Evolutionary conservation across 2,329 filamentous ascomycete species (phyloP), one percentile per base, ranked within the genome.

Genomic region (Colletotrichum higginsianum): DNA sequence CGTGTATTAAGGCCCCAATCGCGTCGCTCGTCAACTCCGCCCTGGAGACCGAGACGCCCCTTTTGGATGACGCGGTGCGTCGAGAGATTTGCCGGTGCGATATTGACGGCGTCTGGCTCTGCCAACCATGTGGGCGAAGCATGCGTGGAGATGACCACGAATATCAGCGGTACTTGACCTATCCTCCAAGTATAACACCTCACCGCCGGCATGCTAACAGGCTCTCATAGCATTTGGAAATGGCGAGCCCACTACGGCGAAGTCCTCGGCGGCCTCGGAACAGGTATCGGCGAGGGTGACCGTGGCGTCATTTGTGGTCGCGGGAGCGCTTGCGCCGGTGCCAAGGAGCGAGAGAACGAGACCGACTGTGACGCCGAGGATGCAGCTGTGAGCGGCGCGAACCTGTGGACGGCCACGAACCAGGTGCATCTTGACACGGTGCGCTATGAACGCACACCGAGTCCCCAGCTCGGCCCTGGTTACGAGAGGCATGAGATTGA

Each of bases 401-500:
- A 62, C 38, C 63, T 75, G 7, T 72, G 70, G 70, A 65, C 67
- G 8, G 61, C 70, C 2, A 71, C 70, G 16, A 80, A 79, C 13
- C 78, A 81, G 49, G 75, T 80, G 18, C 76, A 78, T 9, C 73
- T 77, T 18, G 69, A 76, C 12, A 49, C 60, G 12, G 66, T 61
- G 42, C 70, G 70, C 11, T 74, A 80, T 30, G 75, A 81, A 47
- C 81, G 85, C 42, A 87, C 85, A 35, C 84, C 86, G 16, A 85
- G 84, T 21, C 77, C 81, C 66, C 82, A 89, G 80, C 86, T 87
- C 75, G 84, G 92, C 70, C 87, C 93, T 0, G 95, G 95, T 3
- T 98, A 98, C 78, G 88, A 91, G 67, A 88, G 93, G 52, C 95
- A 98, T 78, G 95, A 98, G 82, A 93, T 98, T 72, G 94, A 97